Evolutionary conservation across 106 monocot genomes (phyloP), one percentile per base, ranked within the genome.

Genomic region (Posidonia australis): DNA sequence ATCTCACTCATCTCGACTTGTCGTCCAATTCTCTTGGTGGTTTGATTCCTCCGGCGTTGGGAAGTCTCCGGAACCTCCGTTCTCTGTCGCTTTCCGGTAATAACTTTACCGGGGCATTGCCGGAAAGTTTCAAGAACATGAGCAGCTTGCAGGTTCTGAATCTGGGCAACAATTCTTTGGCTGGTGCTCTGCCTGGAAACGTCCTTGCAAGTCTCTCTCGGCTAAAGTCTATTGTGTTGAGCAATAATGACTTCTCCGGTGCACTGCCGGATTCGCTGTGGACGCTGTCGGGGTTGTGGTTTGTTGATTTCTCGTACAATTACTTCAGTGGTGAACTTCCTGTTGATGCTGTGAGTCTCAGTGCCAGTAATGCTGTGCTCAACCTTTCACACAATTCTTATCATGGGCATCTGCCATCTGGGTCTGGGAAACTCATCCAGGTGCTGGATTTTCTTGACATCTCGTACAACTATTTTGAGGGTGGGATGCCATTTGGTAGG

Each of bases 381-480:
- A 74, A 84, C 64, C 43, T 92, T 20, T 87, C 92, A 0, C 51
- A 75, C 62, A 92, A 92, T 65, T 49, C 73, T 10, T 87, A 54
- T 55, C 85, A 92, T 47, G 82, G 88, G 1, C 13, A 25, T 0
- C 43, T 92, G 13, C 66, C 85, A 43, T 26, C 66, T 5, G 46
- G 69, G 1, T 70, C 76, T 44, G 36, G 22, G 1, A 10, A 14
- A 23, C 13, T 77, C 42, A 57, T 88, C 30, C 26, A 71, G 47
- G 51, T 72, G 77, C 16, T 20, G 16, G 17, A 54, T 46, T 18
- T 73, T n/a, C n/a, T 79, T 16, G 74, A 88, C 70, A 51, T 93
- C 51, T 93, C 88, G 0, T 47, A 23, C 1, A 93, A 93, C 27
- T 93, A 85, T 46, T 89, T 93, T 21, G 54, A 93, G 57, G 88